Evolutionary conservation across 345 rosid genomes (phyloP).

Genomic region (Lepidium didymum): DNA sequence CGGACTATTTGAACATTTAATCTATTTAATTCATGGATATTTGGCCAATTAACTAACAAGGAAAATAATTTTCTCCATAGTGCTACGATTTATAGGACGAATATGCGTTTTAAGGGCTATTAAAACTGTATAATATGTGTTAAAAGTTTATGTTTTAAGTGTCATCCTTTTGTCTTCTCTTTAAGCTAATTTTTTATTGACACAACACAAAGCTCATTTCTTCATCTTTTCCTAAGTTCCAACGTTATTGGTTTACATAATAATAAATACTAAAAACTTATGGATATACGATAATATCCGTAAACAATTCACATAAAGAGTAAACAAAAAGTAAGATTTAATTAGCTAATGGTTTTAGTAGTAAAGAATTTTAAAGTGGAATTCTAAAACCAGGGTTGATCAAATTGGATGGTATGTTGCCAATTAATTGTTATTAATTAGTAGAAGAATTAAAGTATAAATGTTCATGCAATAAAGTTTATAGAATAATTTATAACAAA

Average conservation of each 20-base stretch:
- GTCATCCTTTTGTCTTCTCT: not conserved
- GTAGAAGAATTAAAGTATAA: not conserved
- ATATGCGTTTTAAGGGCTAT: conserved; percentile 9
- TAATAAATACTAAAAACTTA: not conserved
- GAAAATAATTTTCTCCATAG: not conserved
- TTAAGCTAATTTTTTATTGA: not conserved
- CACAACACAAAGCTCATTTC: not conserved
- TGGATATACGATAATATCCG: conserved; percentile 15
- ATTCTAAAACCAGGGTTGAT: not conserved
- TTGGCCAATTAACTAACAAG: not conserved
- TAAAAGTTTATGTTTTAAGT: not conserved
- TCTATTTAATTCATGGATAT: not conserved
- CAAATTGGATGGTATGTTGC: not conserved
- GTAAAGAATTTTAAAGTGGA: not conserved
- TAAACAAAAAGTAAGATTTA: not conserved
- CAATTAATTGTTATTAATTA: not conserved
- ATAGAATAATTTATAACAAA: not conserved
- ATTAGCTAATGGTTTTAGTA: not conserved
- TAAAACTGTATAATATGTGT: not conserved
- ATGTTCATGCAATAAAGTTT: conserved; percentile 3
- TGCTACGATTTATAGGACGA: conserved; percentile 4
- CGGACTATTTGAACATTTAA: not conserved
- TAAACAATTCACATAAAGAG: not conserved
- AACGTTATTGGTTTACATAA: not conserved
- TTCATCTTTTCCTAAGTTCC: not conserved